Conservation (phyloP, 371 early-diverging fungal species). For the Apophysomyces elegans region DNA sequence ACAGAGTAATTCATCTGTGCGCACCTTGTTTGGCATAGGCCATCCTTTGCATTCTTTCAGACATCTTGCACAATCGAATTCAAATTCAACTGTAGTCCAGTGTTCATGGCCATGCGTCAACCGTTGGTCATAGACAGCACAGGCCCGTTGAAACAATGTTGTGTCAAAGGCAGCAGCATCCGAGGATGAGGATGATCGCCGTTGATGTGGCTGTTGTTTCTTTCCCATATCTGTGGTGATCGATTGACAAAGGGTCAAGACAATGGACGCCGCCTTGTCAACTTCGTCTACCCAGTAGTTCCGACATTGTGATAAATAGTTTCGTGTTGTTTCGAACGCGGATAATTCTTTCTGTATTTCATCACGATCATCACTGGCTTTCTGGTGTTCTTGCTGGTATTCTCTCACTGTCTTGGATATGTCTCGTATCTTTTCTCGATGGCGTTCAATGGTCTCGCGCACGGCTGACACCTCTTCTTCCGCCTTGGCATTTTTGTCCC, state of each 20-base stretch:
- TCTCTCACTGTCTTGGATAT: slow-evolving; percentile 18
- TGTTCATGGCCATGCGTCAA: slow-evolving; percentile 30
- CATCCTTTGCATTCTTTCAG: slow-evolving; percentile 23
- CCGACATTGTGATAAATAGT: slow-evolving; percentile 7
- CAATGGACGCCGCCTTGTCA: slow-evolving; percentile 26
- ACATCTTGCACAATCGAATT: slow-evolving; percentile 43
- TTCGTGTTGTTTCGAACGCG: slow-evolving; percentile 11
- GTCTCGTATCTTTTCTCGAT: slow-evolving; percentile 21
- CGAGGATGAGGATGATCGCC: too few species aligned
- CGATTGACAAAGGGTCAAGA: slow-evolving; percentile 38
- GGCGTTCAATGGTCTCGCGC: slow-evolving; percentile 31
- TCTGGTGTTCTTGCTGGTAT: slow-evolving; percentile 16
- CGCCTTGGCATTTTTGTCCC: slow-evolving; percentile 35
- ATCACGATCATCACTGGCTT: slow-evolving; percentile 16
- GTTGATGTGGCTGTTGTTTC: slow-evolving; percentile 19
- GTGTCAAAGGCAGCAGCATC: slow-evolving; percentile 19
- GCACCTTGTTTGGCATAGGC: slow-evolving; percentile 49
- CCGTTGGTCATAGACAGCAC: slow-evolving; percentile 38
- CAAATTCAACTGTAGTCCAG: slow-evolving; percentile 30
- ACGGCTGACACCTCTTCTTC: slow-evolving; percentile 44
- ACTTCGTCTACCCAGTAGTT: slow-evolving; percentile 18
- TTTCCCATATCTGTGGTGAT: neutral
- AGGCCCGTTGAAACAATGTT: slow-evolving; percentile 33
- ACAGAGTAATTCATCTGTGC: slow-evolving; percentile 36
- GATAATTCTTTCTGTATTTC: slow-evolving; percentile 17